phyloP scores from a whole-genome alignment of 2,329 filamentous ascomycete species.

The Teratosphaeria destructans region DNA sequence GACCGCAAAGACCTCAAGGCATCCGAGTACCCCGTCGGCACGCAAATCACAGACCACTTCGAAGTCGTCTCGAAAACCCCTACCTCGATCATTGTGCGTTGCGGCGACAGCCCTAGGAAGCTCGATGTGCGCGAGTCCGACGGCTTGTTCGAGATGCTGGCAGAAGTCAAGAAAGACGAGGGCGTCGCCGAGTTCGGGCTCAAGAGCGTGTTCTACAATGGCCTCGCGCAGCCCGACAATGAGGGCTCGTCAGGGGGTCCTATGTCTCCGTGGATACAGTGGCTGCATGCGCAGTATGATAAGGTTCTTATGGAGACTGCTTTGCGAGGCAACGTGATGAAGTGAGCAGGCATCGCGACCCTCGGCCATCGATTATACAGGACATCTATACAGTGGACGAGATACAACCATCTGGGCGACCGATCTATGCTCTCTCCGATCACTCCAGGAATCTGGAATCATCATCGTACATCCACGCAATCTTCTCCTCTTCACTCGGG shows the following conservation, averaged over 20 bases:
- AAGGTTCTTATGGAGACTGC: conserved; percentile 49
- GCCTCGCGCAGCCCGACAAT: conserved; percentile 27
- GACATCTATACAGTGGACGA: background rate
- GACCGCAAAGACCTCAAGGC: conserved; percentile 42
- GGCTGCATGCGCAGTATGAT: conserved; percentile 45
- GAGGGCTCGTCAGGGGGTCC: conserved; percentile 27
- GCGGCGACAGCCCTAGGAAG: conserved; percentile 51
- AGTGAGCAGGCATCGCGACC: conserved; percentile 7
- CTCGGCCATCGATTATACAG: background rate
- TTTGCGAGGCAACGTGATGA: conserved; percentile 27
- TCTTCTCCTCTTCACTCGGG: conserved; percentile 5
- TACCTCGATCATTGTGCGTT: conserved; percentile 51
- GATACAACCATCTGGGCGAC: background rate
- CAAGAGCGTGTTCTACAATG: conserved; percentile 55
- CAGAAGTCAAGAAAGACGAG: conserved; percentile 47
- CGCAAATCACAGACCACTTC: conserved; percentile 59
- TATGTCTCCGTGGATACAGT: conserved; percentile 39
- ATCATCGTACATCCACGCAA: conserved; percentile 15
- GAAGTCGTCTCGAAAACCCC: conserved; percentile 57
- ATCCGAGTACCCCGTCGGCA: conserved; percentile 53
- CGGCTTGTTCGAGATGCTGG: conserved; percentile 56
- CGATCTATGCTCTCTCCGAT: background rate
- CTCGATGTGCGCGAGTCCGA: conserved; percentile 48
- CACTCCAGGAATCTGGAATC: conserved; percentile 23
- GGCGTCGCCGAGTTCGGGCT: conserved; percentile 53